These are phyloP conservation scores for Shiraia sp. DNA, from an alignment of 2,329 filamentous ascomycete species.

Conservation along the genomic window DNA sequence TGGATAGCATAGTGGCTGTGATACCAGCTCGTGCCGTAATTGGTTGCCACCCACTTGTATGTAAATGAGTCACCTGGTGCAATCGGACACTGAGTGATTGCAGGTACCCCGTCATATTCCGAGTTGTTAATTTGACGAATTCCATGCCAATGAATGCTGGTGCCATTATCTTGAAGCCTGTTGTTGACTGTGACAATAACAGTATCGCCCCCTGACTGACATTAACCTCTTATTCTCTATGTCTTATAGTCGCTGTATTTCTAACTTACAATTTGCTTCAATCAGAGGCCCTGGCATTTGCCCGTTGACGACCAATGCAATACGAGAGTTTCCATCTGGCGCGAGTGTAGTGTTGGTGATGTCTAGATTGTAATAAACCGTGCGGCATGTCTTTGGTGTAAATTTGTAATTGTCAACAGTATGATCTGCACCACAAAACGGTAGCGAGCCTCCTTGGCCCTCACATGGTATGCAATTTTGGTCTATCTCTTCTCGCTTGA, in stretches of 20 bases:
- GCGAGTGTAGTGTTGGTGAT: constrained; percentile 41
- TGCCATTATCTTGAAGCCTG: constrained; percentile 22
- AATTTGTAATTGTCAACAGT: constrained; percentile 43
- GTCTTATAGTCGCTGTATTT: too few relatives aligned
- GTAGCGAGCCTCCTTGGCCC: constrained; percentile 36
- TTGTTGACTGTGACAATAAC: constrained; percentile 40
- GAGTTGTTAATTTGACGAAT: constrained; percentile 55
- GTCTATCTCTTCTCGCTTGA: constrained; percentile 8
- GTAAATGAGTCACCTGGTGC: constrained; percentile 64
- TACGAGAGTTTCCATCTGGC: constrained; percentile 69
- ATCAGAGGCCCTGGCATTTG: constrained; percentile 59
- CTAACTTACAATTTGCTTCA: constrained; percentile 60
- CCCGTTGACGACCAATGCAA: constrained; percentile 77
- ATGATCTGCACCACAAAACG: constrained; percentile 41
- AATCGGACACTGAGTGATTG: constrained; percentile 65
- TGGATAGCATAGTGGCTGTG: constrained; percentile 62
- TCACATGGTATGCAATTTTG: constrained; percentile 27
- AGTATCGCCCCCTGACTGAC: constrained; percentile 58
- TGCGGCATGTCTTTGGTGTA: constrained; percentile 44
- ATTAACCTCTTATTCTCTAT: too few relatives aligned
- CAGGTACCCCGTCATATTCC: constrained; percentile 79
- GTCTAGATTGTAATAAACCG: constrained; percentile 46
- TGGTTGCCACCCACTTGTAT: constrained; percentile 66
- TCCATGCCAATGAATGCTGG: constrained; percentile 55
- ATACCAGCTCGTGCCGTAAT: constrained; percentile 63